Conservation (phyloP, 345 rosid genomes). For the Gossypium australe region DNA sequence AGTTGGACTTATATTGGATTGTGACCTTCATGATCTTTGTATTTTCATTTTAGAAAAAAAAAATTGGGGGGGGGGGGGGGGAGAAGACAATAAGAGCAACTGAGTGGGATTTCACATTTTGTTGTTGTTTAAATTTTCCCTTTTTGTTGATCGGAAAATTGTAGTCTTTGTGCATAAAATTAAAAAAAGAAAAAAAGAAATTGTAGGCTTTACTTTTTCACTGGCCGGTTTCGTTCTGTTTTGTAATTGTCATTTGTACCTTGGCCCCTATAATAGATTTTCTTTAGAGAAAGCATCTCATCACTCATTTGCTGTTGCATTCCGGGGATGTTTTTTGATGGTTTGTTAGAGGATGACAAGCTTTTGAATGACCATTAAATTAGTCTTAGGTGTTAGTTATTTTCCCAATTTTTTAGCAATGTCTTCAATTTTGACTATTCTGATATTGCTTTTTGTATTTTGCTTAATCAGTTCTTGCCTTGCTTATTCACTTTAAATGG, state of each 20-base stretch:
- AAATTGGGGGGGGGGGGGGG: no score
- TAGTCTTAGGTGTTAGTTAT: background rate
- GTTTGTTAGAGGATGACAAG: background rate
- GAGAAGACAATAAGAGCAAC: background rate
- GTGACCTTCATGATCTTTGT: no score
- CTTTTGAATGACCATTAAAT: background rate
- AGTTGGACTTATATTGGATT: no score
- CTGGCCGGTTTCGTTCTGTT: background rate
- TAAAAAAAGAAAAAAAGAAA: no score
- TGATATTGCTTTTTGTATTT: background rate
- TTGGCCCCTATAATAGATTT: background rate
- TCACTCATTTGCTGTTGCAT: background rate
- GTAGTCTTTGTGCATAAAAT: no score
- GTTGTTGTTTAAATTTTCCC: background rate
- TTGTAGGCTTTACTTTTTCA: background rate
- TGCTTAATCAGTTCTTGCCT: background rate
- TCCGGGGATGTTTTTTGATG: background rate
- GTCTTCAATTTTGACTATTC: background rate
- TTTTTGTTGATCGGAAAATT: background rate
- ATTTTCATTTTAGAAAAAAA: background rate
- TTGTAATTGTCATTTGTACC: background rate
- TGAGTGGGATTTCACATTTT: background rate
- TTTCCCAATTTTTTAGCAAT: background rate
- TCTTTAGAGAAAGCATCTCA: background rate
- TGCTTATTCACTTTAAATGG: background rate